Evolutionary conservation across 345 rosid genomes (phyloP).

Genomic region (Bruguiera gymnorhiza): DNA sequence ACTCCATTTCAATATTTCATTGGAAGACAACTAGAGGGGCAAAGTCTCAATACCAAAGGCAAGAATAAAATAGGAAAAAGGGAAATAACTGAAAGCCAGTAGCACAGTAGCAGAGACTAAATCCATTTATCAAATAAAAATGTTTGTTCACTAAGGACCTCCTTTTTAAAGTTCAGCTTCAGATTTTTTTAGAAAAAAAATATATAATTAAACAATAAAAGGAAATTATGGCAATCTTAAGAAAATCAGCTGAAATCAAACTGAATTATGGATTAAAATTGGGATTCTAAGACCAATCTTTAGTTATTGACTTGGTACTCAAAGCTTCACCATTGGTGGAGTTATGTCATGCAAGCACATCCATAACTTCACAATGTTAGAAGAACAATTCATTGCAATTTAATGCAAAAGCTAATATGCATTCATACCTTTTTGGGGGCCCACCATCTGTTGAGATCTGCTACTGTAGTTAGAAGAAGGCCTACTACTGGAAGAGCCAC

Average conservation of each 20-base stretch:
- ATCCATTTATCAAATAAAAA: not conserved
- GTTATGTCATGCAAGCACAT: not conserved
- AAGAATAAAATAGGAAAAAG: not conserved
- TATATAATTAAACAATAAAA: not conserved
- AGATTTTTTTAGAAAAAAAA: not conserved
- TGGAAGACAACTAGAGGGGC: not conserved
- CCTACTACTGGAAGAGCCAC: slow-evolving; percentile 59
- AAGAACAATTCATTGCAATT: not conserved
- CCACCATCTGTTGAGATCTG: slow-evolving; percentile 58
- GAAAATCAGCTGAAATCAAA: not conserved
- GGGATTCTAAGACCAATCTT: not conserved
- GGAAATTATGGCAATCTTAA: not conserved
- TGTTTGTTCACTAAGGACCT: not conserved
- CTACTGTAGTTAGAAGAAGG: slow-evolving; percentile 73
- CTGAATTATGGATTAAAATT: not conserved
- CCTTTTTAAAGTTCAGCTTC: not conserved
- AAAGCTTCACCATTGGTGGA: not conserved
- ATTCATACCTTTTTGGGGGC: slow-evolving; percentile 62
- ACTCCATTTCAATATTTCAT: not conserved
- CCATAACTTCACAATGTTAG: not conserved
- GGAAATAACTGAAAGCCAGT: not conserved
- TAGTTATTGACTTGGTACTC: not conserved
- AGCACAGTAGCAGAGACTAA: not conserved
- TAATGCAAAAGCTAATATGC: not conserved
- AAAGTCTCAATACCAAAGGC: not conserved